phyloP scores from a whole-genome alignment of 495 filamentous ascomycete species.

The Aspergillus asperescens region DNA sequence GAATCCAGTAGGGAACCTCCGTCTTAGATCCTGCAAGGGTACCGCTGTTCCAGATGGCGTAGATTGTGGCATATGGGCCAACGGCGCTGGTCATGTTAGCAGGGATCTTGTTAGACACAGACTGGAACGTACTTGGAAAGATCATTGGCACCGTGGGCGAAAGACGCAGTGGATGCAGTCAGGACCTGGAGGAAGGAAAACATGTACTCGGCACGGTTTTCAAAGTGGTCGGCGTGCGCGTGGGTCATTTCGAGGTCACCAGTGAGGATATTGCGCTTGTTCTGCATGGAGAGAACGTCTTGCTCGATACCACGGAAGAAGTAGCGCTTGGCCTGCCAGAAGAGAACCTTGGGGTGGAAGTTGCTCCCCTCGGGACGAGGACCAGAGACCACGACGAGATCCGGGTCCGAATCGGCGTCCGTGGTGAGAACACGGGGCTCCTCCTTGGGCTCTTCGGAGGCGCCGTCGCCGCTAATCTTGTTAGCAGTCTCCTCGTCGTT shows the following conservation, averaged over 20 bases:
- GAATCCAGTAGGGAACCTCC: slow-evolving; percentile 18
- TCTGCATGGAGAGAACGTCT: slow-evolving; percentile 15
- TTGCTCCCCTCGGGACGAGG: slow-evolving; percentile 15
- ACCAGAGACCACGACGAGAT: slow-evolving; percentile 8
- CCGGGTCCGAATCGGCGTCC: background rate
- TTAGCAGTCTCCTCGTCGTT: slow-evolving; percentile 6
- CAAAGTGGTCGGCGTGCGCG: slow-evolving; percentile 13
- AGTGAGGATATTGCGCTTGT: slow-evolving; percentile 14
- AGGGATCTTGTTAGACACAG: background rate
- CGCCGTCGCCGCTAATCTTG: background rate
- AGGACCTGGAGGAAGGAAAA: slow-evolving; percentile 18
- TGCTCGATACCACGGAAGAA: slow-evolving; percentile 18
- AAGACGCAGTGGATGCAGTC: slow-evolving; percentile 16
- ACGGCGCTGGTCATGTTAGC: slow-evolving; percentile 8
- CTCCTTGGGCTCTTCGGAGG: background rate
- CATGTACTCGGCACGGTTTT: slow-evolving; percentile 20
- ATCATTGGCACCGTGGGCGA: slow-evolving; percentile 21
- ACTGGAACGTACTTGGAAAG: slow-evolving; percentile 16
- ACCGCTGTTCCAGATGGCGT: slow-evolving; percentile 11
- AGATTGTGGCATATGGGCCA: slow-evolving; percentile 20
- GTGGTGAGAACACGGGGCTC: background rate
- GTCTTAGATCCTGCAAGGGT: slow-evolving; percentile 11
- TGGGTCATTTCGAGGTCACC: slow-evolving; percentile 17
- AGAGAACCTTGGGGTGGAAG: slow-evolving; percentile 9
- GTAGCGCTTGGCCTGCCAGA: slow-evolving; percentile 13